Evolutionary conservation across 495 filamentous ascomycete species (phyloP).

Genomic region (Extremus antarcticus): DNA sequence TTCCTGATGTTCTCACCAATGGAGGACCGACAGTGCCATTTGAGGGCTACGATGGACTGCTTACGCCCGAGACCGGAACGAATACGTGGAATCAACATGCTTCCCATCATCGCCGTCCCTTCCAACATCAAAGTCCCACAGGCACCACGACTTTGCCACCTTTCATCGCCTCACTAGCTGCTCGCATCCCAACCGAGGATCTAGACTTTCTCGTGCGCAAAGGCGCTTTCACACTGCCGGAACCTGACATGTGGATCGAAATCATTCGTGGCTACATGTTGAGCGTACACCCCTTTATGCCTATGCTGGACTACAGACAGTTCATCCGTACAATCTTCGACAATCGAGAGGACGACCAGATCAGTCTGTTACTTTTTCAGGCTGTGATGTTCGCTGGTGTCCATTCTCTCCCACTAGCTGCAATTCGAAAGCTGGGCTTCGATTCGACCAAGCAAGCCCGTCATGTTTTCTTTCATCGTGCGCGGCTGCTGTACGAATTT

Average conservation of each 20-base stretch:
- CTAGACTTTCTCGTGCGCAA: constrained; percentile 63
- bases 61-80: background rate
- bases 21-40: too few species aligned
- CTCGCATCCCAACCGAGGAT: constrained; percentile 59
- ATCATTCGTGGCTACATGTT: constrained; percentile 65
- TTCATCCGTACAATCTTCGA: constrained; percentile 54
- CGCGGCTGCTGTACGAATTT: constrained; percentile 63
- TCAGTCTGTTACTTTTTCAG: constrained; percentile 71
- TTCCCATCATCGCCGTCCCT: background rate
- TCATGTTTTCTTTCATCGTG: constrained; percentile 54
- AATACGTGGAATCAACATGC: background rate
- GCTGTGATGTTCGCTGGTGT: constrained; percentile 73
- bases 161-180: constrained; percentile 64
- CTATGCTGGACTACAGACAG: constrained; percentile 65
- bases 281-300: constrained; percentile 84
- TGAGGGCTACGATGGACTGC: background rate
- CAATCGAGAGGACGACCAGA: constrained; percentile 49
- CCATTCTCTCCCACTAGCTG: constrained; percentile 63
- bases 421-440: constrained; percentile 60
- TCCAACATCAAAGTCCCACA: background rate
- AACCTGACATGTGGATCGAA: constrained; percentile 55
- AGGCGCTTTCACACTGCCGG: constrained; percentile 62
- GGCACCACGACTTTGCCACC: background rate
- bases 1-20: too few species aligned
- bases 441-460: constrained; percentile 59